A percentile compares a stretch with the other conserved stretches of the same genome.
phyloP scores from a whole-genome alignment of 2,329 filamentous ascomycete genomes.

The Fusarium sarcochroum region DNA sequence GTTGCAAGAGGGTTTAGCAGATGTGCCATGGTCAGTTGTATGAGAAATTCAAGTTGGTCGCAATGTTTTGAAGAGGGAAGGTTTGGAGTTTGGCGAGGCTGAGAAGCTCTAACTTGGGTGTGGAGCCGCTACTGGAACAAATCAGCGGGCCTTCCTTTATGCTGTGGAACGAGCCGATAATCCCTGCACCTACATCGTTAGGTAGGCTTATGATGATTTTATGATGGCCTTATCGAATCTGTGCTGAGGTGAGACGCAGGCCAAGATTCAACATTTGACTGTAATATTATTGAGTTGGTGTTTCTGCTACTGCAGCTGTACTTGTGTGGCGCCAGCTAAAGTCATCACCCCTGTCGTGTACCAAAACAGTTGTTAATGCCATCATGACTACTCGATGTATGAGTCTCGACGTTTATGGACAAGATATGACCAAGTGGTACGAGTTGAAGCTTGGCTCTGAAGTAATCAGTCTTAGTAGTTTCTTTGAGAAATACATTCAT shows the following conservation, averaged over 20 bases:
- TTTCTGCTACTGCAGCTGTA: background rate
- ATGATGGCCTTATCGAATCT: no score
- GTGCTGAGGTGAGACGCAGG: background rate
- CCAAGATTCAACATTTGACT: background rate
- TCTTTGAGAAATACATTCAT: background rate
- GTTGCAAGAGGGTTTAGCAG: conserved; percentile 81
- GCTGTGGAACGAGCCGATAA: conserved; percentile 21
- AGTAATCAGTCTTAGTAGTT: no score
- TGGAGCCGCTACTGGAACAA: conserved; percentile 25
- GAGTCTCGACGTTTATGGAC: background rate
- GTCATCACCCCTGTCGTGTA: background rate
- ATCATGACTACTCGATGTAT: background rate
- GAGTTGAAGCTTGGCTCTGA: no score
- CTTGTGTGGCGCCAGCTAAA: background rate
- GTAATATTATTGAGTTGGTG: background rate
- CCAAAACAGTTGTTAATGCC: background rate
- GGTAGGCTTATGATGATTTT: background rate
- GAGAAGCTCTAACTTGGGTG: conserved; percentile 32
- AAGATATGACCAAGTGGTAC: background rate
- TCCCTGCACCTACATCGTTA: conserved; percentile 18
- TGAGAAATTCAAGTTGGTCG: no score
- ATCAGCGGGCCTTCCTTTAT: conserved; percentile 8
- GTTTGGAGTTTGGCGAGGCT: conserved; percentile 43
- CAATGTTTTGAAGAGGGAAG: conserved; percentile 15
- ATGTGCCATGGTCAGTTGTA: conserved; percentile 63